Evolutionary conservation across 2,329 filamentous ascomycete species (phyloP).

Genomic region (Aspergillus terreus): DNA sequence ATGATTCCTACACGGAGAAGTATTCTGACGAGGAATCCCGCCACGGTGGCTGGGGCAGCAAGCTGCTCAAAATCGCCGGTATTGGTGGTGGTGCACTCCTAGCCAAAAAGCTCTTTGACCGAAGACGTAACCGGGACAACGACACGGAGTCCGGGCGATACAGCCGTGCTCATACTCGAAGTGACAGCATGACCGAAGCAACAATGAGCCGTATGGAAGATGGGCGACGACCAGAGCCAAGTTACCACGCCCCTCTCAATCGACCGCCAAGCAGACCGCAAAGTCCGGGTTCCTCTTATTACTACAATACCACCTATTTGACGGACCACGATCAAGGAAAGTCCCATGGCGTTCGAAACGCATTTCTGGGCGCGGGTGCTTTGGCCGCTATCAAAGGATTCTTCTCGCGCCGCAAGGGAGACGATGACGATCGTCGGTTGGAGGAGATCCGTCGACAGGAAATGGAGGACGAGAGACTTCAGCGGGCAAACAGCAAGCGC

Average conservation of each 20-base stretch:
- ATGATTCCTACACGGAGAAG: conserved; percentile 63
- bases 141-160: conserved; percentile 53
- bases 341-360: conserved; percentile 54
- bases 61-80: conserved; percentile 58
- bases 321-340: conserved; percentile 42
- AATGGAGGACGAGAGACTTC: conserved; percentile 50
- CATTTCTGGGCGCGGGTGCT: conserved; percentile 65
- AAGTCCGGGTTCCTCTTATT: conserved; percentile 34
- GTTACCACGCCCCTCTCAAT: conserved; percentile 28
- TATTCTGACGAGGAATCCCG: conserved; percentile 51
- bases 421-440: conserved; percentile 58
- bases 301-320: conserved; percentile 39
- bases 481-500: conserved; percentile 53
- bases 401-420: conserved; percentile 56
- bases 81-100: conserved; percentile 61
- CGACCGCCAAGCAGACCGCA: conserved; percentile 33
- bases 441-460: conserved; percentile 51
- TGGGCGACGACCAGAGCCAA: conserved; percentile 49
- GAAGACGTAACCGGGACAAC: conserved; percentile 51
- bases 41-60: conserved; percentile 58
- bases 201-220: conserved; percentile 48
- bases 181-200: conserved; percentile 39
- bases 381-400: conserved; percentile 56
- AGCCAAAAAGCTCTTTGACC: conserved; percentile 56
- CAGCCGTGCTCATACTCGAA: conserved; percentile 48